Base-by-base conservation (phyloP, 1,139 yeast species). In the Geotrichum cucujoidarum region DNA sequence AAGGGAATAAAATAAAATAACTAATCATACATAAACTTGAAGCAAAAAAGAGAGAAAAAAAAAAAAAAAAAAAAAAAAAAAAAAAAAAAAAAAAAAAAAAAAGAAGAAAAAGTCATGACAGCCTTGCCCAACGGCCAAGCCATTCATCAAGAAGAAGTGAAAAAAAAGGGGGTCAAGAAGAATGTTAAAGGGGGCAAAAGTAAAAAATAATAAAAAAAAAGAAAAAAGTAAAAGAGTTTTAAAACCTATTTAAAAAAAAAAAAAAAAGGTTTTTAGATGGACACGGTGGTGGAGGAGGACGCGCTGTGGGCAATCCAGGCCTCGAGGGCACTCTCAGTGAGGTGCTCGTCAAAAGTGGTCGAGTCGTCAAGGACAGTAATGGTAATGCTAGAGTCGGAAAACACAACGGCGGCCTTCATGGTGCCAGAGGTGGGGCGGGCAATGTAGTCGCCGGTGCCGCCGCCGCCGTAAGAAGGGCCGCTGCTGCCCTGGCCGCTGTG, bases 331-430 rank as follows among this genome's bases (percentile, higher is more conserved):
- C 36, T 41, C n/a, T 43, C 43, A 31, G 29, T 17, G 2, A 50
- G 21, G 17, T 20, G 22, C 7, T 22, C 18, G 24, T 37, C 47
- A 31, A 50, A 50, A 17, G 43, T 39, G 16, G 53, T 45, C 22
- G 25, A 24, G 22, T 42, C 37, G 17, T 47, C 50, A 11, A 50
- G 36, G 18, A 48, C 50, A 14, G 48, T 45, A 31, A 50, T 47
- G 22, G 51, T 44, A 22, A 50, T 42, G 27, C 45, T 35, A 11
- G 50, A 41, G 33, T 45, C 45, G n/a, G 36, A 29, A 30, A 92
- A 90, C 59, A 90, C 72, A 55, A 80, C 96, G 56, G 96, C 97
- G 60, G 95, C 97, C 73, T 85, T 88, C 75, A 90, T 73, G 46
- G 95, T 74, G 18, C 80, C 76, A 54, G 72, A 64, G 43, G 83